Percentiles rank a stretch among this genome's conserved stretches.
Evolutionary conservation across 2,329 filamentous ascomycete species (phyloP).

Genomic region (Harringtonia aguacate): DNA sequence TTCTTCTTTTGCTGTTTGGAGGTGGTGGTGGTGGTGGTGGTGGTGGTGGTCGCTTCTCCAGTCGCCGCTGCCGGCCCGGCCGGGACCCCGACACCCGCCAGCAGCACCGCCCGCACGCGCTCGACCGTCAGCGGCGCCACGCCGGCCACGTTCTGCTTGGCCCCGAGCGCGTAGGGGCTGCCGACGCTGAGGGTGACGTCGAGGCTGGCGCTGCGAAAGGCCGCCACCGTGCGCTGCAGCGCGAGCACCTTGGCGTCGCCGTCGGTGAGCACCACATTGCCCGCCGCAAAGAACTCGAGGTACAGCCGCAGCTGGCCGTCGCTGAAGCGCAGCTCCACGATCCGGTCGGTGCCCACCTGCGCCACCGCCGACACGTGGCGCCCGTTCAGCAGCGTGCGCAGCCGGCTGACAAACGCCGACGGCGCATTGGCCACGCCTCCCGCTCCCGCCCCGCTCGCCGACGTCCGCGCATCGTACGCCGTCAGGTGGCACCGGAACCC

Average conservation of each 20-base stretch:
- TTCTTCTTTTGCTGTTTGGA: constrained; percentile 46
- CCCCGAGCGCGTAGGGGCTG: constrained; percentile 42
- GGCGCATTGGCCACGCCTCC: constrained; percentile 37
- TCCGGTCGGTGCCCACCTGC: constrained; percentile 86
- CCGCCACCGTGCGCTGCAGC: constrained; percentile 45
- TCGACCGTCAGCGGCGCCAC: constrained; percentile 61
- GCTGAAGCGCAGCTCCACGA: constrained; percentile 86
- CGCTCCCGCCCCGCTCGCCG: constrained; percentile 37
- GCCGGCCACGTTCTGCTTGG: constrained; percentile 56
- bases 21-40: background rate
- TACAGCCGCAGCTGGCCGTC: constrained; percentile 83
- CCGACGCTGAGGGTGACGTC: constrained; percentile 12
- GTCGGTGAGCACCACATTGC: constrained; percentile 90
- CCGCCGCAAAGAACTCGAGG: constrained; percentile 89
- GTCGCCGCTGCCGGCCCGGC: constrained; percentile 37
- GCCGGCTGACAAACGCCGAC: constrained; percentile 70
- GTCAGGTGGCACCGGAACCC: constrained; percentile 95
- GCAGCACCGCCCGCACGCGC: constrained; percentile 57
- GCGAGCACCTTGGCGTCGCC: constrained; percentile 71
- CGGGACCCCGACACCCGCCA: too few relatives aligned
- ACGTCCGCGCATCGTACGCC: constrained; percentile 69
- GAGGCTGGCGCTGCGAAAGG: constrained; percentile 13
- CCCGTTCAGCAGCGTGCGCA: constrained; percentile 84
- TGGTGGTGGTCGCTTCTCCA: constrained; percentile 23
- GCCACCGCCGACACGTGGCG: constrained; percentile 68